Conservation (phyloP, 2,329 filamentous ascomycete species). For the Tolypocladium endophyticum region DNA sequence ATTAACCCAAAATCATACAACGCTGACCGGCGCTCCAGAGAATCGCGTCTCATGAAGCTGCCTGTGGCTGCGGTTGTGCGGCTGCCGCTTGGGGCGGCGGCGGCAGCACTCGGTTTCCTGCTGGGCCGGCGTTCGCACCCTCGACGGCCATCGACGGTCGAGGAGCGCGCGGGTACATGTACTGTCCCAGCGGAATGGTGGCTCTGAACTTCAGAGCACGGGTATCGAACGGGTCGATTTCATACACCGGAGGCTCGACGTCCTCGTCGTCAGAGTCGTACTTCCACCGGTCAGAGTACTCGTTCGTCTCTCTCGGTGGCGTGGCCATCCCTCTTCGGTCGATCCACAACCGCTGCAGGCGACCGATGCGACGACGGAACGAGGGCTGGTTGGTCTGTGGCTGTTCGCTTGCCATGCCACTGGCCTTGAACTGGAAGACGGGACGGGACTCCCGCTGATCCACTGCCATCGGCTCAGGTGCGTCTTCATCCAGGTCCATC, state of each 20-base stretch:
- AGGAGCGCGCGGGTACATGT: constrained; percentile 25
- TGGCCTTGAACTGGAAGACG: constrained; percentile 36
- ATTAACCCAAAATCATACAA: constrained; percentile 10
- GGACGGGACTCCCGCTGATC: constrained; percentile 20
- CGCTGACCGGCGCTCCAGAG: not conserved
- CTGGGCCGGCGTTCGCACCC: constrained; percentile 11
- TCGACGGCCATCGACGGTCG: constrained; percentile 21
- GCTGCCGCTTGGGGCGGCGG: constrained; percentile 10
- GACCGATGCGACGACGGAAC: constrained; percentile 75
- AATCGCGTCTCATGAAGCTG: constrained; percentile 11
- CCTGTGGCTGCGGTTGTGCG: constrained; percentile 12
- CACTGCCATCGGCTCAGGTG: constrained; percentile 30
- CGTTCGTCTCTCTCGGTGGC: constrained; percentile 31
- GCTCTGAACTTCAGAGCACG: constrained; percentile 50
- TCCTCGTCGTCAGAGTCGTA: constrained; percentile 84
- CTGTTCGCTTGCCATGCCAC: constrained; percentile 24
- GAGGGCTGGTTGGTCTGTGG: constrained; percentile 42
- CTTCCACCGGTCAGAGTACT: constrained; percentile 63
- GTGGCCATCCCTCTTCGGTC: constrained; percentile 63
- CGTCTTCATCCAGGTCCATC: constrained; percentile 45
- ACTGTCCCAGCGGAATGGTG: constrained; percentile 40
- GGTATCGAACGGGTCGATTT: constrained; percentile 61
- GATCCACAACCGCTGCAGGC: constrained; percentile 77
- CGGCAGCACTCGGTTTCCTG: constrained; percentile 14
- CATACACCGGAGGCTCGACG: constrained; percentile 63